A percentile compares a stretch with the other conserved stretches of the same genome.
Evolutionary conservation across 164 flowering plant species (phyloP).

Genomic region (Cinnamomum chago): DNA sequence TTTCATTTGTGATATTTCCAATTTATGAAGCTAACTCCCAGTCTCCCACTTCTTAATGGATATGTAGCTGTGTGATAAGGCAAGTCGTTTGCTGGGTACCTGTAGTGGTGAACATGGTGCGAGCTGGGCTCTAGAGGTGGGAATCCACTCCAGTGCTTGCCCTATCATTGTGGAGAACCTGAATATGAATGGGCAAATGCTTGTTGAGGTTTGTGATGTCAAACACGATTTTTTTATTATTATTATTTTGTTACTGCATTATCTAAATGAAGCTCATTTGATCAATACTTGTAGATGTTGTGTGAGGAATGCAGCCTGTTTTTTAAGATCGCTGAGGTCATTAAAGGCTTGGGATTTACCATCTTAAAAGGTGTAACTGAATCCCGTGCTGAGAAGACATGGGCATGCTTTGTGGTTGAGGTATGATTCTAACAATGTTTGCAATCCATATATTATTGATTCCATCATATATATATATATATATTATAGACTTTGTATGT

Average conservation of each 20-base stretch:
- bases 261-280: background rate
- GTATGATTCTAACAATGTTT: constrained; percentile 12
- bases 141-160: constrained; percentile 11
- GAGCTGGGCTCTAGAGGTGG: constrained; percentile 33
- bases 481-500: too few species aligned
- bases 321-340: constrained; percentile 74
- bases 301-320: constrained; percentile 65
- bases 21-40: background rate
- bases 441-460: too few species aligned
- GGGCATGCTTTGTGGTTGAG: constrained; percentile 82
- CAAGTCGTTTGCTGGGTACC: constrained; percentile 1
- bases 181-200: constrained; percentile 25
- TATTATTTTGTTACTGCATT: background rate
- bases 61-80: constrained; percentile 7
- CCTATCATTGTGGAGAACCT: constrained; percentile 26
- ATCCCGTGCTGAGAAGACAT: constrained; percentile 30
- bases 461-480: too few species aligned
- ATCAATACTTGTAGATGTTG: constrained; percentile 45
- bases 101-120: background rate
- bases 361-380: constrained; percentile 71
- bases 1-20: background rate
- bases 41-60: background rate
- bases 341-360: constrained; percentile 50
- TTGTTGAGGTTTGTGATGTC: constrained; percentile 25
- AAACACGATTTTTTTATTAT: background rate